Evolutionary conservation across 2,329 filamentous ascomycete species (phyloP), one percentile per base, ranked within the genome.

Genomic region (Camptophora hylomeconis): DNA sequence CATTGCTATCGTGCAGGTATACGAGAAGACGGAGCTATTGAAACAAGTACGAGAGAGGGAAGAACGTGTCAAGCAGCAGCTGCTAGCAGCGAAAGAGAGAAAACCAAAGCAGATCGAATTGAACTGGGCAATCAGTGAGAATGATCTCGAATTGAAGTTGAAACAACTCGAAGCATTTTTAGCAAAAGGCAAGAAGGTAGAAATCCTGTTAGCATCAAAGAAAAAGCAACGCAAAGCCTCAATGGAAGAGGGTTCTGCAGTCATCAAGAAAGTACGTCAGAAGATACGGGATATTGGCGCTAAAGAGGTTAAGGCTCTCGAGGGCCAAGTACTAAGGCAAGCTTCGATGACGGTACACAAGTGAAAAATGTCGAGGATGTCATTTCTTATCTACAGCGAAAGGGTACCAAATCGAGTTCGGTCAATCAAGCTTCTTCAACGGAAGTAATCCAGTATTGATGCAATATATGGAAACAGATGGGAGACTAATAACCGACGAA

Each of bases 61-160:
- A 12, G 50, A 52, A 32, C 44, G 48, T 11, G 20, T 21, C 47
- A 48, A 32, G 36, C 45, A 56, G 43, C 60, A 49, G 40, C 27
- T 14, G 57, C 50, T 30, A 36, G 37, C 35, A 12, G 24, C 27
- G 42, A 44, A 43, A 47, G 56, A 37, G 50, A 53, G 40, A 36
- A 51, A 46, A 42, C 49, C 54, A 10, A 94, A 94, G 58, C 76
- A 77, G 48, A 53, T 94, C n/a, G 86, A 94, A 57, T 45, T 95
- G 44, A 87, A 83, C 52, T 95, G 86, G 86, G 75, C 77, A 18
- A 92, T 92, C 46, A 75, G 74, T 36, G 48, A 54, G 8, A 69
- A 87, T 48, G 86, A 94, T 58, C 52, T 93, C 29, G 57, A 57
- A n/a, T 75, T 80, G 50, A 70, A 76, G 48, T 50, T 89, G 51